These are phyloP conservation scores for Eucalyptus viminalis DNA, from an alignment of 345 rosid species.

Conservation along the genomic window DNA sequence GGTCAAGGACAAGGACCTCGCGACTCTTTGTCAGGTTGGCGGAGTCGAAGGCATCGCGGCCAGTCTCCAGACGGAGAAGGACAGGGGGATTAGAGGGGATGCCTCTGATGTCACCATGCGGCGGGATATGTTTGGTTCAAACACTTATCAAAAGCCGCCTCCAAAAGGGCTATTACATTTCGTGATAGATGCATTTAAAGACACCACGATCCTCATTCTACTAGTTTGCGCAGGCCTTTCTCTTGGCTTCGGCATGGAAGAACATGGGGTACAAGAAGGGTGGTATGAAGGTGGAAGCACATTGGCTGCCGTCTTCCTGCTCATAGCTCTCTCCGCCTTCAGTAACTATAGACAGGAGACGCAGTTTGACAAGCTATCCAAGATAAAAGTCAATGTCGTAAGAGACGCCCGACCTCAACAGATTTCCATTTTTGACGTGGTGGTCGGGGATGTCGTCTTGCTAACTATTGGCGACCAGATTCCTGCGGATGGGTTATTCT, in stretches of 20 bases:
- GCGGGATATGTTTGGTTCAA: constrained; percentile 41
- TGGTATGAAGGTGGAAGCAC: constrained; percentile 77
- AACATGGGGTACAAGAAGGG: constrained; percentile 42
- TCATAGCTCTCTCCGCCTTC: constrained; percentile 32
- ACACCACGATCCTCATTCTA: constrained; percentile 14
- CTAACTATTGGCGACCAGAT: constrained; percentile 56
- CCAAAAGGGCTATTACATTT: constrained; percentile 29
- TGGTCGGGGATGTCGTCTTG: constrained; percentile 54
- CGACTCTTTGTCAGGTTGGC: constrained; percentile 13
- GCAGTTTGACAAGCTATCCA: constrained; percentile 47
- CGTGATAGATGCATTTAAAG: constrained; percentile 36
- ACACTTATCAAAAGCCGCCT: constrained; percentile 55
- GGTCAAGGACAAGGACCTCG: constrained; percentile 28
- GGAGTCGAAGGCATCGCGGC: constrained; percentile 29
- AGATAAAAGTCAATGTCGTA: constrained; percentile 26
- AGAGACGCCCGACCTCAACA: not conserved
- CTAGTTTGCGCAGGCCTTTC: constrained; percentile 47
- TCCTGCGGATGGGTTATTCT: constrained; percentile 56
- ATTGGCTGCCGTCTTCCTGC: constrained; percentile 38
- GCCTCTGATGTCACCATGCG: constrained; percentile 16
- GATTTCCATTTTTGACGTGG: constrained; percentile 44
- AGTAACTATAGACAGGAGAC: constrained; percentile 41
- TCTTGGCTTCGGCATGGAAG: constrained; percentile 48
- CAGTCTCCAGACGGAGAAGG: constrained; percentile 27
- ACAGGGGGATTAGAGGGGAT: constrained; percentile 27